Conservation (phyloP, 116 monocot genomes). For the Dioscorea cayenensis region DNA sequence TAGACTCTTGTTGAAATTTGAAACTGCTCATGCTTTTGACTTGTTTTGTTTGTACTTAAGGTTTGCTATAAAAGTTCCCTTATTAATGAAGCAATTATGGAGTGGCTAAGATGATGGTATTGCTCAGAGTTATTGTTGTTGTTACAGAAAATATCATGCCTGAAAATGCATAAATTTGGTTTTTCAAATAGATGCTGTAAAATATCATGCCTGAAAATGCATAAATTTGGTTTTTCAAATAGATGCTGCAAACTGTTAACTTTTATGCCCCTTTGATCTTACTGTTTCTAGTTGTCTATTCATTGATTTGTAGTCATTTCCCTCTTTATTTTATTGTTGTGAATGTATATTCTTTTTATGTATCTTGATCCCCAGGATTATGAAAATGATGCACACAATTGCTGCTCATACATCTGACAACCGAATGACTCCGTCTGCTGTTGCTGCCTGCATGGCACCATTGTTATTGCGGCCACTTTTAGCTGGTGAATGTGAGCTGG, state of each 20-base stretch:
- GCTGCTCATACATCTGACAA: conserved; percentile 75
- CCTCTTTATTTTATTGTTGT: background rate
- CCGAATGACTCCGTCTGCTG: conserved; percentile 91
- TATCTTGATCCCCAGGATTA: conserved; percentile 38
- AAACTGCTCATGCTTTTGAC: background rate
- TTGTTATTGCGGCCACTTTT: conserved; percentile 88
- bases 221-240: too few species aligned
- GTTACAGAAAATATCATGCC: too few species aligned
- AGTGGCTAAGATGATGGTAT: background rate
- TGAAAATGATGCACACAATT: conserved; percentile 97
- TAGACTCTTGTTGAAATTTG: background rate
- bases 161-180: too few species aligned
- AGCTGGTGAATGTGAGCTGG: conserved; percentile 96
- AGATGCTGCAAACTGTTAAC: too few species aligned
- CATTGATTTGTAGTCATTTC: background rate
- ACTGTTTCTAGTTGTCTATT: too few species aligned
- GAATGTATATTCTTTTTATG: background rate
- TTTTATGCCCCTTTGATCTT: too few species aligned
- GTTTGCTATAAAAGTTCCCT: background rate
- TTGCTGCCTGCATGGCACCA: conserved; percentile 99
- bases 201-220: too few species aligned
- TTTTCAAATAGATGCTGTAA: too few species aligned
- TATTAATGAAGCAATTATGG: background rate
- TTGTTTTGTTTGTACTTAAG: too few species aligned
- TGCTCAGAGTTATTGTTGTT: background rate